A percentile compares a stretch with the other conserved stretches of the same genome.
Conservation (phyloP, 441 rosid genomes). For the Corymbia calophylla region DNA sequence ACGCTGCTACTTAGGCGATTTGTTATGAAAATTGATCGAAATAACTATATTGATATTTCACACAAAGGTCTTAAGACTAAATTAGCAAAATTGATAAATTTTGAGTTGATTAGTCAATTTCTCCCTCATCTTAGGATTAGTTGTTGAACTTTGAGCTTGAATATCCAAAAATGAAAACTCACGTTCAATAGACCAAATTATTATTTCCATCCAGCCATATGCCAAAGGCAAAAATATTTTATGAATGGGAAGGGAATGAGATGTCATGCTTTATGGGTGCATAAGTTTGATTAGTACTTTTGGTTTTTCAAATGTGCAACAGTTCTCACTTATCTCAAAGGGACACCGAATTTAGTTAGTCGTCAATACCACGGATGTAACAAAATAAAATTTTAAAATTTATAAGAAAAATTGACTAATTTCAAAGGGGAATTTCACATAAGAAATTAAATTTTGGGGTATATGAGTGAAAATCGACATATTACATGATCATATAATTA, state of each 20-base stretch:
- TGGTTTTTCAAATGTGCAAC: accelerated
- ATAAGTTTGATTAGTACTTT: not conserved
- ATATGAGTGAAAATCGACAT: too few species aligned
- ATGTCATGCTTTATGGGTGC: not conserved
- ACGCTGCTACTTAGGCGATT: accelerated
- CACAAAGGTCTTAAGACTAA: accelerated
- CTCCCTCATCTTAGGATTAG: not conserved
- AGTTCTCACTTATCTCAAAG: not conserved
- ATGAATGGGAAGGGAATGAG: accelerated
- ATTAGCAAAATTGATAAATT: not conserved
- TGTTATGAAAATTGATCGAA: accelerated
- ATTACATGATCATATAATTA: too few species aligned
- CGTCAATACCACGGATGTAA: accelerated
- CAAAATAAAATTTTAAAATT: too few species aligned
- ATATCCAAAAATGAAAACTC: not conserved
- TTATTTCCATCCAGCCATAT: not conserved
- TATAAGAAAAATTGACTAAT: too few species aligned
- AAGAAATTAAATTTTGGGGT: too few species aligned
- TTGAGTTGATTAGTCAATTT: not conserved
- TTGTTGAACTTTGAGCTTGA: not conserved
- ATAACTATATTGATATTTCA: not conserved
- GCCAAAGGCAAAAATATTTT: not conserved
- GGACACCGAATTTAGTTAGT: not conserved
- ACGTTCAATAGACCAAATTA: not conserved
- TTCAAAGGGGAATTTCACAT: too few species aligned